Conservation (phyloP, 2,329 filamentous ascomycete species). For the Alternaria conjuncta region DNA sequence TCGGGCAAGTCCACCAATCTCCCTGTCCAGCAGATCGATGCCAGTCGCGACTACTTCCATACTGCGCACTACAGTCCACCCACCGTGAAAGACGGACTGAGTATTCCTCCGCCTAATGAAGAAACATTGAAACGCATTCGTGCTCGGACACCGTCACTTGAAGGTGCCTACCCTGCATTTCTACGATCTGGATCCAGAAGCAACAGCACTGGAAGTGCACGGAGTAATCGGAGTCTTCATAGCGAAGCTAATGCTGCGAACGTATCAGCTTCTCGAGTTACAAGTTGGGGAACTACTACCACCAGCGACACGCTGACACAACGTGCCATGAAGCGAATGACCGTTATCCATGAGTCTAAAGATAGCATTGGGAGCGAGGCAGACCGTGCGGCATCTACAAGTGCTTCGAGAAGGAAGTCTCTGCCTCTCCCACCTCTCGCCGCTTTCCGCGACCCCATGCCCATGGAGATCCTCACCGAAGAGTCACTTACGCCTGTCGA, state of each 20-base stretch:
- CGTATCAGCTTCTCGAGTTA: slow-evolving; percentile 61
- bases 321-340: slow-evolving; percentile 64
- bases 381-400: slow-evolving; percentile 16
- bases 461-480: slow-evolving; percentile 35
- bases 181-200: slow-evolving; percentile 27
- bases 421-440: slow-evolving; percentile 26
- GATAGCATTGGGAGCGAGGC: slow-evolving; percentile 42
- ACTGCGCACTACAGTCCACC: slow-evolving; percentile 6
- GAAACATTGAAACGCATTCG: slow-evolving; percentile 53
- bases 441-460: slow-evolving; percentile 43
- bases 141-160: slow-evolving; percentile 34
- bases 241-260: slow-evolving; percentile 58
- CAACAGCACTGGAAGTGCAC: slow-evolving; percentile 31
- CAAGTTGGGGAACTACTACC: slow-evolving; percentile 74
- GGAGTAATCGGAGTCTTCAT: slow-evolving; percentile 37
- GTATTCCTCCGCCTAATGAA: slow-evolving; percentile 49
- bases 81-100: slow-evolving; percentile 39
- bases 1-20: slow-evolving; percentile 43
- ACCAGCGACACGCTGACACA: slow-evolving; percentile 61
- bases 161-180: slow-evolving; percentile 15
- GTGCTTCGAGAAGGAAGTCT: slow-evolving; percentile 22
- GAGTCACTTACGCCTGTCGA: slow-evolving; percentile 36
- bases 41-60: slow-evolving; percentile 51
- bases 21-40: slow-evolving; percentile 62
- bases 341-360: slow-evolving; percentile 66